Conservation (phyloP, 768 basidiomycete species). For the Hypholoma sublateritium region DNA sequence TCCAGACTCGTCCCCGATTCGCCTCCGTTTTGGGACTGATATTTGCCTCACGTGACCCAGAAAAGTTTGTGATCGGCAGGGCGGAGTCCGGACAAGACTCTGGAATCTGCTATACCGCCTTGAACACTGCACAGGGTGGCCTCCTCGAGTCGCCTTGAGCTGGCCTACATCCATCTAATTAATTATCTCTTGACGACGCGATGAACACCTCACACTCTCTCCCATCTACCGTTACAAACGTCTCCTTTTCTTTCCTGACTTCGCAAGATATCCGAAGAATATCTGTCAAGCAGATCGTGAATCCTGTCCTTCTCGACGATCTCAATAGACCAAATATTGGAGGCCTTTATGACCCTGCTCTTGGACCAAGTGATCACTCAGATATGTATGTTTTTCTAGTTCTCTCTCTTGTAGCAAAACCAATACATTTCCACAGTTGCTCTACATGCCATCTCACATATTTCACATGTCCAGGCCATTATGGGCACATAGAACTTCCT, state of each 20-base stretch:
- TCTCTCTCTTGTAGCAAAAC: neutral
- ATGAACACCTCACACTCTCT: constrained; percentile 94
- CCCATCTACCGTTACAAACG: constrained; percentile 77
- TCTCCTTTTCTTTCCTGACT: constrained; percentile 93
- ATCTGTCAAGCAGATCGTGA: constrained; percentile 97
- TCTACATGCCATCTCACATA: constrained; percentile 91
- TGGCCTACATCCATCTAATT: neutral
- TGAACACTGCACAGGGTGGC: neutral
- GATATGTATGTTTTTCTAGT: constrained; percentile 72
- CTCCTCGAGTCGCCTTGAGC: neutral
- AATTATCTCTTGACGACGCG: neutral
- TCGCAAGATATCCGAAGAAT: constrained; percentile 87
- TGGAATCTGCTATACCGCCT: neutral
- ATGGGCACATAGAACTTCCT: constrained; percentile 95
- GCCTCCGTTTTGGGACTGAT: neutral
- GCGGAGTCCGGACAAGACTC: neutral
- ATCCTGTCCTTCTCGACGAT: constrained; percentile 91
- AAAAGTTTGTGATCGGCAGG: constrained; percentile 26
- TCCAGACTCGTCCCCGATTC: neutral
- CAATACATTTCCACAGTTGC: constrained; percentile 57
- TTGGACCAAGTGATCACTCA: constrained; percentile 85
- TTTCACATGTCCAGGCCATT: constrained; percentile 96
- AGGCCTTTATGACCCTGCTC: constrained; percentile 92
- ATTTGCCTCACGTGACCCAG: constrained; percentile 23
- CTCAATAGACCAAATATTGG: constrained; percentile 89